Base-by-base conservation (phyloP, 1,284 basidiomycete species). In the Schizophyllum commune region DNA sequence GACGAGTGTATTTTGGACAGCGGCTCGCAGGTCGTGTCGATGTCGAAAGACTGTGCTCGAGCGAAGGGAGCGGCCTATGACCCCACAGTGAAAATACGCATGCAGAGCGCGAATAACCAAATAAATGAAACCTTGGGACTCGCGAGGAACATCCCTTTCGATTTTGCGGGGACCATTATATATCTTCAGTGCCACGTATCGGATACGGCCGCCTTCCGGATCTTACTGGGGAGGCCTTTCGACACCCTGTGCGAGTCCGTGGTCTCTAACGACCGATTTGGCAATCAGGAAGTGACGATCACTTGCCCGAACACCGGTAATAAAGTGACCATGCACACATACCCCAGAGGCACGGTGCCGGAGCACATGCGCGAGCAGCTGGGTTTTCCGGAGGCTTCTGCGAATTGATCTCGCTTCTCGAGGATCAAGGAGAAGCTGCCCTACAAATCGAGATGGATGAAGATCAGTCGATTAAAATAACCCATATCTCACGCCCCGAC, bases 71-170 rank as follows among this genome's bases (percentile, higher is more conserved):
- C 60, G 32, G 20, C 56, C 11, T 63, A 63, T 33, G 60, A 63
- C 58, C 62, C 62, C 2, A n/a, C 32, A 9, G 55, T 63, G 20
- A 51, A 57, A 2, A 17, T 63, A 2, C 56, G 54, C 6, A 61
- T 63, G 60, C 60, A 63, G 32, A 61, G 60, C 21, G 62, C 62
- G 4, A 63, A 63, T 39, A 60, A 60, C 34, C 6, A 59, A 4
- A 39, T 63, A 27, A 55, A 55, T 39, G 56, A 59, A 1, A 60
- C 62, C 5, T 58, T 63, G n/a, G 62, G 62, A 17, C 57, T 63
- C 22, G 62, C 62, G 13, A 57, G 62, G 13, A 63, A 61, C 60
- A 59, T 63, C 32, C 59, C 62, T 0, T 63, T 61, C 32, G 17
- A 32, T 7, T 51, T 63, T 21, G 62, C 56, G 9, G 60, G 60